These are phyloP conservation scores for Xanthoconium purpureum DNA, from an alignment of 768 basidiomycete species.

Conservation along the genomic window DNA sequence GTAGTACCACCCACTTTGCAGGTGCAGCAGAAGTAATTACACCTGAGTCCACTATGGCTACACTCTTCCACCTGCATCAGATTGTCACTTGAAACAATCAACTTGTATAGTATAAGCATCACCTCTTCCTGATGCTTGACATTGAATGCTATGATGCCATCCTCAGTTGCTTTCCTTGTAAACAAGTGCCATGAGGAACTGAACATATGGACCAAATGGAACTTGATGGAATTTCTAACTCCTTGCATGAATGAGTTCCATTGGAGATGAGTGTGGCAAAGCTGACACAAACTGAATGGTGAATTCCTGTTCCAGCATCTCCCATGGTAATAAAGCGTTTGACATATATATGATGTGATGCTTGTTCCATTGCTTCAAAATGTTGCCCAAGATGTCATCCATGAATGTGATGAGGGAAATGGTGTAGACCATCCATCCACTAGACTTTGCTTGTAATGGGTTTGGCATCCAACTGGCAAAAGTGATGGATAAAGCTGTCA, in stretches of 20 bases:
- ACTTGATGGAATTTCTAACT: neutral
- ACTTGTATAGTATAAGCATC: neutral
- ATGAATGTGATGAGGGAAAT: constrained; percentile 29
- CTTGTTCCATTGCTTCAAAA: constrained; percentile 37
- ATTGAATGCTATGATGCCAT: neutral
- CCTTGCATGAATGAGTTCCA: constrained; percentile 25
- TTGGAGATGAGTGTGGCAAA: constrained; percentile 33
- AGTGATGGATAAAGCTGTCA: neutral
- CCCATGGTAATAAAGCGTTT: constrained; percentile 23
- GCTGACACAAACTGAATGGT: constrained; percentile 27
- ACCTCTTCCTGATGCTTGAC: neutral
- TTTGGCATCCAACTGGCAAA: constrained; percentile 17
- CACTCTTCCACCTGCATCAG: neutral
- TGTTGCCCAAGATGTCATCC: constrained; percentile 36
- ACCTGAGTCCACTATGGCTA: neutral
- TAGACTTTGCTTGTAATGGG: neutral
- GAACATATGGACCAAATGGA: neutral
- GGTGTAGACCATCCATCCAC: neutral
- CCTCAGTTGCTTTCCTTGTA: neutral
- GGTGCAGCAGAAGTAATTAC: neutral
- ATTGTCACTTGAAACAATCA: neutral
- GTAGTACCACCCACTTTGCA: neutral
- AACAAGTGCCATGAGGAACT: neutral
- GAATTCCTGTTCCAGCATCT: constrained; percentile 32
- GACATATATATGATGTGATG: constrained; percentile 33